Conservation (phyloP, 192 early-diverging fungal species). For the Entomortierella beljakovae region DNA sequence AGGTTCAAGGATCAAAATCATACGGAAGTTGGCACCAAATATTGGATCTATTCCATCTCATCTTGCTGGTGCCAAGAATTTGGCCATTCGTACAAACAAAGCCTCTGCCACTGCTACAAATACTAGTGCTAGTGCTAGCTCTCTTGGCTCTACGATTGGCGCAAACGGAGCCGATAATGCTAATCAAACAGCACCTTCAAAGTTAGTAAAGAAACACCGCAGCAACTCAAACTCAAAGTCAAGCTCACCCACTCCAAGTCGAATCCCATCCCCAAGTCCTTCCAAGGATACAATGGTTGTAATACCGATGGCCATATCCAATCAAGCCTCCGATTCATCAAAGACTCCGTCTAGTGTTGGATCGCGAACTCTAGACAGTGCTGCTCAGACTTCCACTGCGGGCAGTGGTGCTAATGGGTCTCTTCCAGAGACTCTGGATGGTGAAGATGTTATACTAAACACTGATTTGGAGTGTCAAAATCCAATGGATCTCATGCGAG, state of each 20-base stretch:
- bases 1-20: constrained; percentile 22
- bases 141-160: background rate
- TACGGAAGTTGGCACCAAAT: constrained; percentile 1
- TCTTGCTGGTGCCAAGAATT: constrained; percentile 32
- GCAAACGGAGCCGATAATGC: background rate
- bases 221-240: constrained; percentile 30
- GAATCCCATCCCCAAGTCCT: constrained; percentile 14
- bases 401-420: background rate
- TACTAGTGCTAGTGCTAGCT: background rate
- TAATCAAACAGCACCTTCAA: background rate
- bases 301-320: background rate
- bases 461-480: constrained; percentile 5
- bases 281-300: background rate
- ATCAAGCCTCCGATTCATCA: constrained; percentile 1
- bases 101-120: background rate
- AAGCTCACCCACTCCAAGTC: constrained; percentile 18
- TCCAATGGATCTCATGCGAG: constrained; percentile 32
- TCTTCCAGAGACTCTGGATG: background rate
- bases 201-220: constrained; percentile 11
- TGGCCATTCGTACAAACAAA: constrained; percentile 30
- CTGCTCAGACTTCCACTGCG: background rate
- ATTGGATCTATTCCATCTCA: constrained; percentile 22
- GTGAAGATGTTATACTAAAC: background rate
- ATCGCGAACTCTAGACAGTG: constrained; percentile 9
- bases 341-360: background rate